phyloP scores from a whole-genome alignment of 345 rosid species.

The Laguncularia racemosa region DNA sequence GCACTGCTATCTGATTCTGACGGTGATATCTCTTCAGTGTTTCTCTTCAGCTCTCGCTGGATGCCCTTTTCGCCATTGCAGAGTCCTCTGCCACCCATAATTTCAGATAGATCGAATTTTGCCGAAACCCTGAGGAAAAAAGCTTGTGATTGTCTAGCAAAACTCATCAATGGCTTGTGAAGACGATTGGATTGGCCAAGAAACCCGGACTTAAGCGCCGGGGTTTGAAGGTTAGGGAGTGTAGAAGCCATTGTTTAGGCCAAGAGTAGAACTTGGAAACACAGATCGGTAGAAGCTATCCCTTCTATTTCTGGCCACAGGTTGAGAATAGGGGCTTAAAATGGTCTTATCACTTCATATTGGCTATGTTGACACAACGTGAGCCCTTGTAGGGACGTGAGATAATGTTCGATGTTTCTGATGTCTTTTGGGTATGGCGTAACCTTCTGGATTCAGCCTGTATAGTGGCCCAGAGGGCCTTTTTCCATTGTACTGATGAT shows the following conservation, averaged over 20 bases:
- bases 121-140: slow-evolving; percentile 24
- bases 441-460: too few species aligned
- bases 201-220: slow-evolving; percentile 8
- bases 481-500: too few species aligned
- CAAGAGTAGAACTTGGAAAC: not conserved
- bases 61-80: slow-evolving; percentile 77
- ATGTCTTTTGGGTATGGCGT: too few species aligned
- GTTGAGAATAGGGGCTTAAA: too few species aligned
- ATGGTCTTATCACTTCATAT: too few species aligned
- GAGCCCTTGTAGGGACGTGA: too few species aligned
- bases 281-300: too few species aligned
- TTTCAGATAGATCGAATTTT: slow-evolving; percentile 52
- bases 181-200: slow-evolving; percentile 11
- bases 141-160: slow-evolving; percentile 19
- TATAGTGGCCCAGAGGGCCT: too few species aligned
- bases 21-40: slow-evolving; percentile 15
- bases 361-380: too few species aligned
- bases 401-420: too few species aligned
- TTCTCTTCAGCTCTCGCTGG: slow-evolving; percentile 49
- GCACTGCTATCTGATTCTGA: slow-evolving; percentile 8
- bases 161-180: slow-evolving; percentile 22
- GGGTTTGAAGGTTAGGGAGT: slow-evolving; percentile 6
- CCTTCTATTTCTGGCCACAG: too few species aligned
- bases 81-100: slow-evolving; percentile 88
- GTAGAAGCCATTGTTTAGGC: slow-evolving; percentile 10